These are phyloP conservation scores for Xylariaceae sp. DNA, from an alignment of 2,329 filamentous ascomycete genomes.

Conservation along the genomic window DNA sequence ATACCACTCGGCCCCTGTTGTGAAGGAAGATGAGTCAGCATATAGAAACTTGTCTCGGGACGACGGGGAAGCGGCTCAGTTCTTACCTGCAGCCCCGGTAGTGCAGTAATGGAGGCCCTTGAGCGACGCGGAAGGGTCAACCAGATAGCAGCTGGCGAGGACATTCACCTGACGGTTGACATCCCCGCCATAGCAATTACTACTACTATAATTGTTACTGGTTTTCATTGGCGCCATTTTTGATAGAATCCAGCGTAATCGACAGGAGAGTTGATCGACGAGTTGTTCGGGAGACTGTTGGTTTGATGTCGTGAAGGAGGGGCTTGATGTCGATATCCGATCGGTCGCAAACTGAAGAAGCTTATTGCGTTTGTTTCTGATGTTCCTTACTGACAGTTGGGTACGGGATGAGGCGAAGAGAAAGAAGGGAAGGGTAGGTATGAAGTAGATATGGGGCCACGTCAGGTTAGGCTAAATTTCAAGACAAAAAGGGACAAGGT, in stretches of 20 bases:
- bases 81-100: conserved; percentile 74
- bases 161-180: conserved; percentile 63
- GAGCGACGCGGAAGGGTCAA: conserved; percentile 66
- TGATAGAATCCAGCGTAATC: conserved; percentile 28
- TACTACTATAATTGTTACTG: conserved; percentile 63
- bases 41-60: conserved; percentile 1
- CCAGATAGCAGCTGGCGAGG: conserved; percentile 87
- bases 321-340: too few species aligned
- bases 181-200: conserved; percentile 73
- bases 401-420: too few species aligned
- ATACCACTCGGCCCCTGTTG: conserved; percentile 76
- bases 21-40: neutral
- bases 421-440: neutral
- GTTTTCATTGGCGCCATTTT: conserved; percentile 66
- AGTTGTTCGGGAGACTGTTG: neutral
- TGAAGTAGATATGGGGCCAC: neutral
- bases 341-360: too few species aligned
- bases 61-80: neutral
- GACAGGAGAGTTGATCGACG: neutral
- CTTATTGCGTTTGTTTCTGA: too few species aligned
- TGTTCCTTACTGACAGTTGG: too few species aligned
- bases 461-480: too few species aligned
- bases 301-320: neutral
- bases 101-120: conserved; percentile 93
- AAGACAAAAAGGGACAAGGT: neutral